phyloP scores from a whole-genome alignment of 2,329 filamentous ascomycete genomes.

The Sporothrix sp. region DNA sequence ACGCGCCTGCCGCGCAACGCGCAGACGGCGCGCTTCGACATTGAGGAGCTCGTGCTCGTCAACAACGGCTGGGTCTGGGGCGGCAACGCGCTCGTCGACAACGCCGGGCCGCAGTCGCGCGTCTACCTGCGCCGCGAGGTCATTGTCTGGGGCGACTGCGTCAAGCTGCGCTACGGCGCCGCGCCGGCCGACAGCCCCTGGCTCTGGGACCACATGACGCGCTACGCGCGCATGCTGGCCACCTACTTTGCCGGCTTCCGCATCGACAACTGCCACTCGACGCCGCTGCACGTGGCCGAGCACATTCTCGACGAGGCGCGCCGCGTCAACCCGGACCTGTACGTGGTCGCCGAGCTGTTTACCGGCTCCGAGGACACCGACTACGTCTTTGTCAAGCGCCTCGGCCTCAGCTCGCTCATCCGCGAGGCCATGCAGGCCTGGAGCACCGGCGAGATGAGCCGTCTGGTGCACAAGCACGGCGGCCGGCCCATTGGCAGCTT shows the following conservation, averaged over 20 bases:
- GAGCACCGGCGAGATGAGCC: constrained; percentile 86
- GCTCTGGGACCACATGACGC: constrained; percentile 92
- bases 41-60: constrained; percentile 68
- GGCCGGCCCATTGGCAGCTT: constrained; percentile 95
- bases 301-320: constrained; percentile 93
- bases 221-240: constrained; percentile 83
- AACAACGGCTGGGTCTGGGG: constrained; percentile 99
- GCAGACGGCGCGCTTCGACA: constrained; percentile 60
- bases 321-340: constrained; percentile 73
- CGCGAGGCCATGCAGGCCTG: constrained; percentile 98
- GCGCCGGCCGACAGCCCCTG: constrained; percentile 78
- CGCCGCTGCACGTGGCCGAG: constrained; percentile 86
- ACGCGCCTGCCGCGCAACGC: constrained; percentile 76
- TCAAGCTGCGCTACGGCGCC: constrained; percentile 85
- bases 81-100: constrained; percentile 86
- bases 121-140: constrained; percentile 95
- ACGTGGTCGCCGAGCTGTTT: constrained; percentile 91
- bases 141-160: constrained; percentile 97
- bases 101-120: constrained; percentile 78
- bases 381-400: constrained; percentile 86
- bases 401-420: constrained; percentile 85
- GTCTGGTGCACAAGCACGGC: constrained; percentile 86
- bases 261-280: constrained; percentile 97
- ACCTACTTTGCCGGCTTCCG: constrained; percentile 93
- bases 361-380: constrained; percentile 93